Evolutionary conservation across 2,329 filamentous ascomycete species (phyloP).

Genomic region (Colletotrichum camelliae): DNA sequence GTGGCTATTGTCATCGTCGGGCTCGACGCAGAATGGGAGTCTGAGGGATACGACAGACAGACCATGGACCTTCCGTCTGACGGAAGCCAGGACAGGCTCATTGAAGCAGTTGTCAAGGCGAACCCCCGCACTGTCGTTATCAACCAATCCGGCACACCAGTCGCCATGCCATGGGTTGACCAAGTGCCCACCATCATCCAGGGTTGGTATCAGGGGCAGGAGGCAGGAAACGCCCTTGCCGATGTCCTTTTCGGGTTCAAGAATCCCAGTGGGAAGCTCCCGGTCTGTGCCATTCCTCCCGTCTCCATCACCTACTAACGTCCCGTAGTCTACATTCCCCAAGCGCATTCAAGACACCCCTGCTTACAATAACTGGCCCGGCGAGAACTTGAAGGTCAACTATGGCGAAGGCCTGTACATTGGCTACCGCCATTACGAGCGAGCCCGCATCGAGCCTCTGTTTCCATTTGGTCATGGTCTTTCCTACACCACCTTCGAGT

Average conservation of each 20-base stretch:
- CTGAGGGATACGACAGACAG: slow-evolving; percentile 75
- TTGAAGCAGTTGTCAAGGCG: slow-evolving; percentile 65
- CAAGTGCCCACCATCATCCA: slow-evolving; percentile 71
- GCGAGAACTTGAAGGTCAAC: slow-evolving; percentile 69
- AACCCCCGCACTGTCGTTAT: slow-evolving; percentile 73
- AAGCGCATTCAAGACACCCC: slow-evolving; percentile 68
- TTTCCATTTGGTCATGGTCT: slow-evolving; percentile 79
- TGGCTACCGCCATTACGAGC: slow-evolving; percentile 77
- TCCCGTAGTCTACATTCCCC: slow-evolving; percentile 66
- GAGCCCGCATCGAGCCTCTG: slow-evolving; percentile 60
- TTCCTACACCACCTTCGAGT: slow-evolving; percentile 74
- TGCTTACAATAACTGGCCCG: slow-evolving; percentile 75
- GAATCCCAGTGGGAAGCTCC: slow-evolving; percentile 73
- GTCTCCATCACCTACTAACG: background rate
- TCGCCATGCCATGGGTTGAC: slow-evolving; percentile 74
- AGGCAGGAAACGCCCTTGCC: slow-evolving; percentile 72
- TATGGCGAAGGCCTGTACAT: slow-evolving; percentile 78
- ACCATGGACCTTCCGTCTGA: slow-evolving; percentile 71
- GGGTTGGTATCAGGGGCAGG: slow-evolving; percentile 78
- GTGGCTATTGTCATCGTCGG: slow-evolving; percentile 73
- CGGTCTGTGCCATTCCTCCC: slow-evolving; percentile 43
- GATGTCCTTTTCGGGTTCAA: slow-evolving; percentile 69
- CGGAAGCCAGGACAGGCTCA: slow-evolving; percentile 66
- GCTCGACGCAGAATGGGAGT: slow-evolving; percentile 77
- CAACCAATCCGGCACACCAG: slow-evolving; percentile 71